Percentiles rank a stretch among this genome's conserved stretches.
Conservation (phyloP, 768 basidiomycete species). For the Trametes cubensis region DNA sequence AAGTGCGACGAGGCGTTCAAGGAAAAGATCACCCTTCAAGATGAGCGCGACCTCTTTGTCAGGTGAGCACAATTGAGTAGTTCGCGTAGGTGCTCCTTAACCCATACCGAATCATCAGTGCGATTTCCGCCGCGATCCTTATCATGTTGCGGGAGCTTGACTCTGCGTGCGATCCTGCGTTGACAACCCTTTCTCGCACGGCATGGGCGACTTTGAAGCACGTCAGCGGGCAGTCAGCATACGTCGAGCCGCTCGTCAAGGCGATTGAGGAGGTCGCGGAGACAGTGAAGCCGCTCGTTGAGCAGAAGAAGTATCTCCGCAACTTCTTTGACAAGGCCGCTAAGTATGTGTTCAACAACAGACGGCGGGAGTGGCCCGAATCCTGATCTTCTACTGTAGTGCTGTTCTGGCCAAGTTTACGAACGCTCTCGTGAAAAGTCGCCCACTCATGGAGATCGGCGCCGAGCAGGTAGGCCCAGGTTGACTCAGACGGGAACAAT, state of each 20-base stretch:
- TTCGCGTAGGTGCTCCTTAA: not conserved
- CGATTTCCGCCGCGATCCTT: constrained; percentile 81
- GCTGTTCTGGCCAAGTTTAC: constrained; percentile 87
- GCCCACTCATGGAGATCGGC: constrained; percentile 89
- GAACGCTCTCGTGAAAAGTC: constrained; percentile 83
- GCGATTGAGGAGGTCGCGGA: constrained; percentile 78
- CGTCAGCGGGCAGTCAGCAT: constrained; percentile 86
- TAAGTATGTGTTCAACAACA: constrained; percentile 55
- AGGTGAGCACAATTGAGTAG: constrained; percentile 61
- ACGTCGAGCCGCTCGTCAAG: constrained; percentile 75
- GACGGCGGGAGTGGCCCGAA: not conserved
- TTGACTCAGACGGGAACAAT: not conserved
- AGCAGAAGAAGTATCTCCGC: constrained; percentile 92
- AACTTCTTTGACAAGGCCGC: constrained; percentile 94
- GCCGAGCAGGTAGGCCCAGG: constrained; percentile 87
- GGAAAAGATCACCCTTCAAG: constrained; percentile 79
- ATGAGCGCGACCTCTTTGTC: constrained; percentile 87
- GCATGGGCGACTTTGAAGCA: constrained; percentile 80
- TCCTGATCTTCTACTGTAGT: constrained; percentile 41
- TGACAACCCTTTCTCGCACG: constrained; percentile 73
- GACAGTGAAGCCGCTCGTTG: constrained; percentile 75
- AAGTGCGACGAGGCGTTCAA: constrained; percentile 77
- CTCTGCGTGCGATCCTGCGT: constrained; percentile 74
- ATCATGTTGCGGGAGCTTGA: constrained; percentile 86
- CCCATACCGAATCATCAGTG: constrained; percentile 37